A percentile compares a stretch with the other conserved stretches of the same genome.
These are phyloP conservation scores for Serpula lacrymans DNA, from an alignment of 768 basidiomycete species.

Conservation along the genomic window DNA sequence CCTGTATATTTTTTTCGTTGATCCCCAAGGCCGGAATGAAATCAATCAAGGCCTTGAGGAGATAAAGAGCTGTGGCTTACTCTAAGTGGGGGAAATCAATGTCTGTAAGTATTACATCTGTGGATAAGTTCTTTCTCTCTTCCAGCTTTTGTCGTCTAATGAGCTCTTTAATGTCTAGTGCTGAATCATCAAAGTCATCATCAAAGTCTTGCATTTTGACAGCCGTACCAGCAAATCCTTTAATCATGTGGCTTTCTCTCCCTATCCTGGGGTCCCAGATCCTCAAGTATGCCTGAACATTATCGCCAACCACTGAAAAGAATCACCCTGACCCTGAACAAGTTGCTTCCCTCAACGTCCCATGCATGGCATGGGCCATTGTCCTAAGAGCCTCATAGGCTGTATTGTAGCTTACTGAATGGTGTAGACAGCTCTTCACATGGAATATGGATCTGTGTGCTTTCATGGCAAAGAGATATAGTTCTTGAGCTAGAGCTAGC, in stretches of 20 bases:
- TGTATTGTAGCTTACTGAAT: conserved; percentile 5
- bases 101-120: conserved; percentile 5
- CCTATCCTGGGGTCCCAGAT: conserved; percentile 8
- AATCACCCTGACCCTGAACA: background rate
- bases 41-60: conserved; percentile 3
- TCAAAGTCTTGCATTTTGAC: conserved; percentile 8
- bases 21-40: conserved; percentile 6
- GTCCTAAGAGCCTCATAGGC: conserved; percentile 4
- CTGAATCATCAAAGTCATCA: no score
- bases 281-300: conserved; percentile 10
- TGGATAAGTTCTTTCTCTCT: conserved; percentile 3
- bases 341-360: background rate
- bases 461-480: conserved; percentile 10
- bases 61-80: conserved; percentile 2
- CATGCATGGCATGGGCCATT: conserved; percentile 2
- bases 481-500: no score
- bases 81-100: conserved; percentile 7
- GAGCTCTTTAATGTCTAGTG: conserved; percentile 5
- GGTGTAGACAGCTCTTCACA: conserved; percentile 10
- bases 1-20: background rate
- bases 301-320: conserved; percentile 11
- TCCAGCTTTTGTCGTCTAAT: background rate
- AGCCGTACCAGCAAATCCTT: conserved; percentile 12
- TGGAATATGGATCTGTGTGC: conserved; percentile 12
- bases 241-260: conserved; percentile 11